Percentiles rank a stretch among this genome's conserved stretches.
Conservation (phyloP, 495 filamentous ascomycete species). For the Massariosphaeria phaeospora region DNA sequence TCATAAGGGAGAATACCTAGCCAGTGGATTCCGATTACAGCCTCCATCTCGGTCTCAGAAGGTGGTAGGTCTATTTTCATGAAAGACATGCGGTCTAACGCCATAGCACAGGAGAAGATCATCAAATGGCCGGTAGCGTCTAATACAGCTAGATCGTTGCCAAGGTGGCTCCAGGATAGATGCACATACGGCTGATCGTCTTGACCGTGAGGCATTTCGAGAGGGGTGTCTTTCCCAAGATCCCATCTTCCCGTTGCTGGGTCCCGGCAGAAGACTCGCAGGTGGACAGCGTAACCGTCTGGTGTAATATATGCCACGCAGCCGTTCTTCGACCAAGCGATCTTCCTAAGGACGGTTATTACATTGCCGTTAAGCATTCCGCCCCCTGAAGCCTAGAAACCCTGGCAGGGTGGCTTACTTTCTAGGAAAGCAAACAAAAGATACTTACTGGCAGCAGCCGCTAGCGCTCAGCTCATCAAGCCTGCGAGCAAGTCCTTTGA, state of each 20-base stretch:
- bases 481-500: slow-evolving; percentile 63
- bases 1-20: slow-evolving; percentile 43
- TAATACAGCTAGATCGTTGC: slow-evolving; percentile 68
- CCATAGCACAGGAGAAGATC: slow-evolving; percentile 57
- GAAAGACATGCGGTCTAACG: slow-evolving; percentile 60
- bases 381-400: no score
- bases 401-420: no score
- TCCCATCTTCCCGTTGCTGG: slow-evolving; percentile 69
- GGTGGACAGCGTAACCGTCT: slow-evolving; percentile 61
- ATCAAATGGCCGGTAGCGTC: slow-evolving; percentile 69
- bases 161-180: slow-evolving; percentile 71
- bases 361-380: neutral
- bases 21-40: slow-evolving; percentile 83
- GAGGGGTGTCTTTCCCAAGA: slow-evolving; percentile 58
- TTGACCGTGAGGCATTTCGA: slow-evolving; percentile 46
- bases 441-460: slow-evolving; percentile 78
- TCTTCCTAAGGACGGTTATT: slow-evolving; percentile 49
- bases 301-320: slow-evolving; percentile 76
- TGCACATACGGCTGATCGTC: slow-evolving; percentile 60
- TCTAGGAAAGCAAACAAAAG: neutral
- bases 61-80: slow-evolving; percentile 54
- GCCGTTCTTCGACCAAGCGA: slow-evolving; percentile 86
- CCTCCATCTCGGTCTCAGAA: slow-evolving; percentile 62
- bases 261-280: slow-evolving; percentile 66
- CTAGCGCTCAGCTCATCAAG: slow-evolving; percentile 72